Evolutionary conservation across 2,329 filamentous ascomycete species (phyloP).

Genomic region (Tolypocladium tropicale): DNA sequence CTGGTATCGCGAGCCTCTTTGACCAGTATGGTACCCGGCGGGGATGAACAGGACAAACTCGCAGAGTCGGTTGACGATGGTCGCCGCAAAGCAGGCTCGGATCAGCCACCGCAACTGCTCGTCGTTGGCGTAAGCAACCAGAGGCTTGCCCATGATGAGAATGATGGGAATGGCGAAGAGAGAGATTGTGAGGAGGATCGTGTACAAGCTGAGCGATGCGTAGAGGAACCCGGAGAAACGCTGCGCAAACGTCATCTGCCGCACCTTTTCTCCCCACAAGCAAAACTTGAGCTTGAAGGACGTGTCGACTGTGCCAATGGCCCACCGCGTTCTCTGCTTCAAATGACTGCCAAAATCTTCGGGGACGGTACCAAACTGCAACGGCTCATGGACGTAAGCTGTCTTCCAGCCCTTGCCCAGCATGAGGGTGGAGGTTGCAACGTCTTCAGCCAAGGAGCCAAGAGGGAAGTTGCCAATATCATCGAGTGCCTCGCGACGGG

Average conservation of each 20-base stretch:
- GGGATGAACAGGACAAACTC: slow-evolving; percentile 50
- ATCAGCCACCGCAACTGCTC: slow-evolving; percentile 49
- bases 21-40: slow-evolving; percentile 47
- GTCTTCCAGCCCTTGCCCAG: slow-evolving; percentile 53
- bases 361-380: slow-evolving; percentile 50
- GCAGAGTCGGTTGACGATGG: slow-evolving; percentile 41
- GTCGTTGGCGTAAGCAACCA: slow-evolving; percentile 44
- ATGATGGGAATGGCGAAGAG: slow-evolving; percentile 51
- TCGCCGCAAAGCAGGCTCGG: slow-evolving; percentile 41
- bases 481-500: slow-evolving; percentile 48
- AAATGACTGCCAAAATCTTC: slow-evolving; percentile 45
- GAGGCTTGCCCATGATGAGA: slow-evolving; percentile 42
- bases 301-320: slow-evolving; percentile 46
- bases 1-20: slow-evolving; percentile 44
- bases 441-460: slow-evolving; percentile 50
- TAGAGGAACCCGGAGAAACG: slow-evolving; percentile 50
- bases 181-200: slow-evolving; percentile 41
- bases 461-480: slow-evolving; percentile 52
- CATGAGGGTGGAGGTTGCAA: slow-evolving; percentile 47
- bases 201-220: slow-evolving; percentile 44
- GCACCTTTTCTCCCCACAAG: slow-evolving; percentile 41
- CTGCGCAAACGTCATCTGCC: slow-evolving; percentile 43
- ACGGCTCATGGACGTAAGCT: slow-evolving; percentile 46
- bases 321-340: slow-evolving; percentile 48
- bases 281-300: slow-evolving; percentile 51